Evolutionary conservation across 306 rosid genomes (phyloP), one percentile per base, ranked within the genome.

Genomic region (Ochetophila trinervis): DNA sequence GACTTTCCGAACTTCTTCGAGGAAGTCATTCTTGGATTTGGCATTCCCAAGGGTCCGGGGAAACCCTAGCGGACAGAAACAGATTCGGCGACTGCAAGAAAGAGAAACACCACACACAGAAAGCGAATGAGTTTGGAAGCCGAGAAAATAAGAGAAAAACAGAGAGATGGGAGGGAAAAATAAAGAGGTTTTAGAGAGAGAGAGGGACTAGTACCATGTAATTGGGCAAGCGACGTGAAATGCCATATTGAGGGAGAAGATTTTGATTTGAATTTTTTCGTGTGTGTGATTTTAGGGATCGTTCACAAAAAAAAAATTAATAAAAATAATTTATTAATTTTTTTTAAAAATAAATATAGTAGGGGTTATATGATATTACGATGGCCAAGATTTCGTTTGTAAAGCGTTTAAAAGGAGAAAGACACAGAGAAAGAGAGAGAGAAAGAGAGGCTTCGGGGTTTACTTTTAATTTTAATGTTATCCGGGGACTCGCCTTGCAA

Each of bases 181-280:
- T 18, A 68, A 32, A 68, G 52, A 5, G 45, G 57, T 35, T 70
- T 66, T 53, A 68, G 49, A 62, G 71, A 49, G 21, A 30, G 20
- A 21, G 15, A 44, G 42, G 32, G 37, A 60, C 53, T 16, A 9
- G 40, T 77, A 85, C 93, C 93, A 84, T 77, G 93, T 87, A 82
- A 87, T 84, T 84, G 93, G 89, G 82, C 93, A 87, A 76, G 86
- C 93, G 65, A 84, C 93, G 83, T 87, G 93, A 87, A 87, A 87
- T 76, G 93, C 93, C 93, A 87, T 87, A 70, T 81, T 76, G 87
- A 73, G 76, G 66, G 74, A 77, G 63, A 47, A 66, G 76, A 69
- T 76, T 85, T 73, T 57, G 82, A 82, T 85, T 82, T 82, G 69
- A 75, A 67, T 45, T 62, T 62, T 53, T 65, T 44, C 12, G 56